Percentiles rank a stretch among this genome's conserved stretches.
Conservation (phyloP, 2,329 filamentous ascomycete genomes). For the Colletotrichum filicis region DNA sequence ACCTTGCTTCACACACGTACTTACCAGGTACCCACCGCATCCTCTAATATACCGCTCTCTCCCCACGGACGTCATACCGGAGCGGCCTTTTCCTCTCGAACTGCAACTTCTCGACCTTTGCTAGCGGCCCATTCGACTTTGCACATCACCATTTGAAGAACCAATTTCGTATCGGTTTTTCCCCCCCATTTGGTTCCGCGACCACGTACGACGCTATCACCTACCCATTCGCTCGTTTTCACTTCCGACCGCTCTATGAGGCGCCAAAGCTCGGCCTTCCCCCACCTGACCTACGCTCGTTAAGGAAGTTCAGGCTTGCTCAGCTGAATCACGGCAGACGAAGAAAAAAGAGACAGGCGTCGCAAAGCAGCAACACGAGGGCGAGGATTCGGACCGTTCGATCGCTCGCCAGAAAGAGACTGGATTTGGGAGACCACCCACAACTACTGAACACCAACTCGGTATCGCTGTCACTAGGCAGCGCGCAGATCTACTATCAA, state of each 20-base stretch:
- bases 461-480: conserved; percentile 39
- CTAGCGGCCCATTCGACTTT: conserved; percentile 14
- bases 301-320: conserved; percentile 3
- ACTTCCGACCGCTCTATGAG: conserved; percentile 26
- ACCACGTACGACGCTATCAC: conserved; percentile 23
- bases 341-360: background rate
- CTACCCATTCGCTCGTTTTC: conserved; percentile 34
- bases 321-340: conserved; percentile 1
- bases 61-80: conserved; percentile 34
- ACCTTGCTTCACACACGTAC: conserved; percentile 27
- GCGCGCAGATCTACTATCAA: conserved; percentile 30
- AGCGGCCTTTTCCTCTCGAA: conserved; percentile 16
- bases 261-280: conserved; percentile 32
- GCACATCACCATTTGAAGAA: conserved; percentile 24
- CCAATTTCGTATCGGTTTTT: conserved; percentile 1
- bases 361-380: conserved; percentile 12
- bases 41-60: conserved; percentile 34
- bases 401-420: conserved; percentile 26
- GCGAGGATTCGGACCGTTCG: conserved; percentile 17
- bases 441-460: conserved; percentile 21
- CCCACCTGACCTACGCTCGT: conserved; percentile 34
- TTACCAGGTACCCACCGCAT: conserved; percentile 30
- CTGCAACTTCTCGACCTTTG: conserved; percentile 26
- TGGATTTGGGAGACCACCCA: background rate
- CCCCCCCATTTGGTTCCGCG: background rate